Evolutionary conservation across 805 yeast genomes (phyloP), one percentile per base, ranked within the genome.

Genomic region (Clavispora phyllophila): DNA sequence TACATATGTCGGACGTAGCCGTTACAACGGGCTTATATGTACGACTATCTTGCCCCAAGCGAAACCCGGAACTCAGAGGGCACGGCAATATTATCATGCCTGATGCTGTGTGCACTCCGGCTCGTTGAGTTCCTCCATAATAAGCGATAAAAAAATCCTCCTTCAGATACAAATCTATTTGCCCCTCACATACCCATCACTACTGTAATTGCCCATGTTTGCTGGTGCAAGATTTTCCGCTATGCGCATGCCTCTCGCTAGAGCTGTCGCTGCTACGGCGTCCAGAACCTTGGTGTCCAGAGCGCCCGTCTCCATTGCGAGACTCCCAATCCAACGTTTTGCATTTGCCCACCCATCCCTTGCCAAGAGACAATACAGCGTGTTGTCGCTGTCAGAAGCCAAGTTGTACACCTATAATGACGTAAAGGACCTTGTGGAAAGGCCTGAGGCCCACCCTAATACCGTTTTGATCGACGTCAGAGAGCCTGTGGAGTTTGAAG

Each of bases 381-480:
- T 70, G 23, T 62, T 70, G 45, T 51, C 72, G 10, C 60, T 60
- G 20, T 55, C 62, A 15, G 65, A 60, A 23, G 81, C 85, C 40
- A 73, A 72, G 49, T 48, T 64, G 32, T 81, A 79, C 58, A 62
- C 64, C 24, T 85, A 79, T 58, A 66, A 73, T 12, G 75, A 73
- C 12, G 69, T 85, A 54, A 69, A 69, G 52, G 51, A 56, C 23
- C 58, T 85, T 19, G 62, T 72, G 15, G 45, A 62, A 9, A 47
- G 64, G 36, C 78, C 80, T 4, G 70, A 68, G 42, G 41, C 54
- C 17, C 47, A 45, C 44, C 71, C 78, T 13, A 66, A 68, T 13
- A 65, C 75, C 28, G 72, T 87, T 33, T 65, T 91, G 29, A 81
- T 91, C 19, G 99, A 91, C 59, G 97, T 87, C 17, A 81, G 99